Evolutionary conservation across 192 early-diverging fungal species (phyloP).

Genomic region (Neocallimastix lanati): DNA sequence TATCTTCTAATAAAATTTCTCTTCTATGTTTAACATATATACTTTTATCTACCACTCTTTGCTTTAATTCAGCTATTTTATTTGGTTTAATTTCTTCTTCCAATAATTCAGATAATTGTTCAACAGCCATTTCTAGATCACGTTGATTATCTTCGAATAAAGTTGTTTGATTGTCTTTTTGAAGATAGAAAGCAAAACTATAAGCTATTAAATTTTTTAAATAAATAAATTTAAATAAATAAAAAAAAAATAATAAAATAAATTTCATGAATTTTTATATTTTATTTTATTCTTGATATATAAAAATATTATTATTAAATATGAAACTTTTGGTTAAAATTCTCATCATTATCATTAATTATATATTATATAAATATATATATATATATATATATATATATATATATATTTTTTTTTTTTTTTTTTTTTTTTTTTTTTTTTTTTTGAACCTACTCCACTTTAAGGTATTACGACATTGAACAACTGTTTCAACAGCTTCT

Average conservation of each 20-base stretch:
- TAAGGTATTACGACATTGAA: constrained; percentile 74
- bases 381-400: too few relatives aligned
- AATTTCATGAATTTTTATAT: too few relatives aligned
- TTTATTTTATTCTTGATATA: too few relatives aligned
- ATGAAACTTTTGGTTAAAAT: too few relatives aligned
- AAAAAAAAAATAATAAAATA: too few relatives aligned
- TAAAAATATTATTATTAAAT: too few relatives aligned
- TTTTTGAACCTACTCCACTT: constrained; percentile 79
- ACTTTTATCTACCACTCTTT: constrained; percentile 80
- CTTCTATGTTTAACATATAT: constrained; percentile 72
- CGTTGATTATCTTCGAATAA: constrained; percentile 97
- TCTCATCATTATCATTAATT: too few relatives aligned
- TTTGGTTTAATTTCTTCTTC: constrained; percentile 65
- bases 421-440: too few relatives aligned
- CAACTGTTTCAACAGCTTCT: constrained; percentile 74
- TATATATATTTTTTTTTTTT: too few relatives aligned
- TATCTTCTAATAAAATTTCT: constrained; percentile 79
- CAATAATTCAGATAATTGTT: constrained; percentile 75
- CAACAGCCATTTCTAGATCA: constrained; percentile 94
- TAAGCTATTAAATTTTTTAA: constrained; percentile 32
- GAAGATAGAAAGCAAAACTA: constrained; percentile 87
- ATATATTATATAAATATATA: too few relatives aligned
- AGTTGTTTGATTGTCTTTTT: constrained; percentile 62
- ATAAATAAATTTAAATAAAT: too few relatives aligned
- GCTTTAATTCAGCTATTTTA: constrained; percentile 59